Conservation (phyloP, 192 early-diverging fungal genomes). For the Helicostylum pulchrum region DNA sequence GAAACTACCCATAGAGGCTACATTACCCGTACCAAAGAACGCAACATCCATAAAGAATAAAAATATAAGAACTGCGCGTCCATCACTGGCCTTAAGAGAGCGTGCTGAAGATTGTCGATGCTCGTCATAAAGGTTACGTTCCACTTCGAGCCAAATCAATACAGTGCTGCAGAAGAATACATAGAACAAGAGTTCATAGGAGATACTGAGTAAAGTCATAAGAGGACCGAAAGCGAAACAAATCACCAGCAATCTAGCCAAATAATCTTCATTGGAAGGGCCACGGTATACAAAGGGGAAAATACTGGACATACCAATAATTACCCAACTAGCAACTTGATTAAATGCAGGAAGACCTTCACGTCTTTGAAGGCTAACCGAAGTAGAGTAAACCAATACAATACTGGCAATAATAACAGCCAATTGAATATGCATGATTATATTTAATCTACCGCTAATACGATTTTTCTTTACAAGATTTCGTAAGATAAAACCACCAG, state of each 20-base stretch:
- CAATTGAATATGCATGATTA: slow-evolving; percentile 12
- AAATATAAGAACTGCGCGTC: slow-evolving; percentile 68
- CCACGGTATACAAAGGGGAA: slow-evolving; percentile 65
- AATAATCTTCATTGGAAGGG: slow-evolving; percentile 63
- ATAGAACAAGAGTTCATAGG: slow-evolving; percentile 89
- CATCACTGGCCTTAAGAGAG: slow-evolving; percentile 41
- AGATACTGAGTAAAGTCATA: slow-evolving; percentile 85
- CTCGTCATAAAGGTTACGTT: slow-evolving; percentile 50
- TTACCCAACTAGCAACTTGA: slow-evolving; percentile 60
- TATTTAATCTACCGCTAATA: slow-evolving; percentile 1
- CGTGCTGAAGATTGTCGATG: slow-evolving; percentile 15
- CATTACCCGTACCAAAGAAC: slow-evolving; percentile 97
- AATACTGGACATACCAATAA: slow-evolving; percentile 55
- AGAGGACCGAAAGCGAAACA: slow-evolving; percentile 85
- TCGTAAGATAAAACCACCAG: slow-evolving; percentile 31
- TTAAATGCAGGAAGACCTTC: slow-evolving; percentile 69
- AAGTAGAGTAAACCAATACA: slow-evolving; percentile 60
- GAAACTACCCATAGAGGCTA: slow-evolving; percentile 85
- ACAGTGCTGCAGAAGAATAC: slow-evolving; percentile 72
- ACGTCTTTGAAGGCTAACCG: slow-evolving; percentile 51
- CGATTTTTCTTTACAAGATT: slow-evolving; percentile 1
- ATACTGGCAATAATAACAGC: slow-evolving; percentile 51
- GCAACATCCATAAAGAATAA: slow-evolving; percentile 89
- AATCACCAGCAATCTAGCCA: slow-evolving; percentile 77
- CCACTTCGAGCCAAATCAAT: slow-evolving; percentile 75